phyloP scores from a whole-genome alignment of 495 filamentous ascomycete genomes.

The Xylaria cubensis region DNA sequence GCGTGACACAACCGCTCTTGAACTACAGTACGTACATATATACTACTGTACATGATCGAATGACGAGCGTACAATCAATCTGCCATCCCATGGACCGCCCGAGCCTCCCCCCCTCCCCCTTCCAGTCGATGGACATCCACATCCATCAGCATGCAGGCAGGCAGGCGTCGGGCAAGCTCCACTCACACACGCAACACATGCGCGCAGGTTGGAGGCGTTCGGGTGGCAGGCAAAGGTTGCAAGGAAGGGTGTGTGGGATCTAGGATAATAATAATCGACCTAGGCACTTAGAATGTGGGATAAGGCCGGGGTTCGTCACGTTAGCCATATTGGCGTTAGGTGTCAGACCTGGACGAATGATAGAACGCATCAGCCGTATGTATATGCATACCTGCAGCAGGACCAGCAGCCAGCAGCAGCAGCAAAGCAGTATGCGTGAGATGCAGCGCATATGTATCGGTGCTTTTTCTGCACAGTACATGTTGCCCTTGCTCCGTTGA shows the following conservation, averaged over 20 bases:
- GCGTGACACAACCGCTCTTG: conserved; percentile 8
- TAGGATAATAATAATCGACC: conserved; percentile 15
- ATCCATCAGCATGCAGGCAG: conserved; percentile 27
- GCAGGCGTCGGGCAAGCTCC: conserved; percentile 34
- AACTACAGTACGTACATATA: neutral
- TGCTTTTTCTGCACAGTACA: conserved; percentile 18
- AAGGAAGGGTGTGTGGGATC: conserved; percentile 18
- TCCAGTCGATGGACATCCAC: conserved; percentile 21
- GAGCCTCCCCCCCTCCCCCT: neutral
- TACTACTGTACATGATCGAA: conserved; percentile 12
- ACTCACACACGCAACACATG: conserved; percentile 40
- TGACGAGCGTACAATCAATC: conserved; percentile 11
- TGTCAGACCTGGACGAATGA: conserved; percentile 36
- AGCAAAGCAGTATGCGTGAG: conserved; percentile 36
- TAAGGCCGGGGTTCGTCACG: conserved; percentile 26
- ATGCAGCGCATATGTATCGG: conserved; percentile 41
- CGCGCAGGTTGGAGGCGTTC: conserved; percentile 28
- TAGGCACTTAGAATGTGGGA: conserved; percentile 6
- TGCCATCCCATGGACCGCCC: conserved; percentile 8
- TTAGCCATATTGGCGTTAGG: conserved; percentile 29
- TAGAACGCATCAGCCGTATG: conserved; percentile 37
- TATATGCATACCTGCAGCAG: conserved; percentile 36
- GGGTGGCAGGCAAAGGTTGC: conserved; percentile 17
- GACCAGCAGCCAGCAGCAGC: neutral
- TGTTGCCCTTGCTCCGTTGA: conserved; percentile 10